Conservation (phyloP, 345 rosid genomes). For the Psidium guajava region DNA sequence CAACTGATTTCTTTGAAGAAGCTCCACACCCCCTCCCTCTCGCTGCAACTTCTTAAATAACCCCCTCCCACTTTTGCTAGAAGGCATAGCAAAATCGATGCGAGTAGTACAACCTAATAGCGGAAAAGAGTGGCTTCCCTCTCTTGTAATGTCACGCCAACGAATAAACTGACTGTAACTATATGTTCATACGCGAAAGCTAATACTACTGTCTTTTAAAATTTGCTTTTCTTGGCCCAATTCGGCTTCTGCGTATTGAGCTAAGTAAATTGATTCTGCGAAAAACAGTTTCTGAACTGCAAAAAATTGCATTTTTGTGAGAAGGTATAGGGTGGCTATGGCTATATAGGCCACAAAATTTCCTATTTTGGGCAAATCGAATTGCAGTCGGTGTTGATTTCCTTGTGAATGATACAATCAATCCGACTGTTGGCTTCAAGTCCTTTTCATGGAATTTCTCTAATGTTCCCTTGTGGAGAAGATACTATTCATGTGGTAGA, state of each 20-base stretch:
- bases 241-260: background rate
- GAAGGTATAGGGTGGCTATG: background rate
- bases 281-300: background rate
- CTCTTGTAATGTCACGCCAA: background rate
- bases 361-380: background rate
- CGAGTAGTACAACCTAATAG: background rate
- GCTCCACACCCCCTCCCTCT: constrained; percentile 10
- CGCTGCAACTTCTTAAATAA: constrained; percentile 15
- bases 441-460: background rate
- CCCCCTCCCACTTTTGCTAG: background rate
- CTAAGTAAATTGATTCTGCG: background rate
- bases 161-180: background rate
- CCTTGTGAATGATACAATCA: background rate
- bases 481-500: background rate
- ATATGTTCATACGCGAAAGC: background rate
- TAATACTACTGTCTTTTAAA: background rate
- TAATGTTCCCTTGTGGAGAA: background rate
- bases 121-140: background rate
- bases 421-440: background rate
- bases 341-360: background rate
- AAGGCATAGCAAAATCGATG: background rate
- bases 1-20: constrained; percentile 15
- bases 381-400: background rate
- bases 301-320: background rate
- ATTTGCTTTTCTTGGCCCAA: background rate